Evolutionary conservation across 2,329 filamentous ascomycete genomes (phyloP).

Genomic region (Sporothrix pallida): DNA sequence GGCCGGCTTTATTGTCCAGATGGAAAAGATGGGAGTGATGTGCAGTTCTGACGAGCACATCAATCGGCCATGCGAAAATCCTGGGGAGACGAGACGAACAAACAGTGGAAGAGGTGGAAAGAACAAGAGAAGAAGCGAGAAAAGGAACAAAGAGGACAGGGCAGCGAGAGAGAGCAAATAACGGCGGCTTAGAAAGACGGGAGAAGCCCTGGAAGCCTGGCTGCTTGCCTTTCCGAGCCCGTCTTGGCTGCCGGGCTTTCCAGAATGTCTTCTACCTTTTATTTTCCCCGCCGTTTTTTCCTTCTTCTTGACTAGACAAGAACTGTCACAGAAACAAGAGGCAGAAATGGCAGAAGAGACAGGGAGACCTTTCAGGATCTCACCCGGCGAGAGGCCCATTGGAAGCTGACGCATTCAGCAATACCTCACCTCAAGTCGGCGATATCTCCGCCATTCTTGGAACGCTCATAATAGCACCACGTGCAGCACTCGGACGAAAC

Average conservation of each 20-base stretch:
- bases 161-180: neutral
- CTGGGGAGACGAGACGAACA: conserved; percentile 32
- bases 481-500: conserved; percentile 21
- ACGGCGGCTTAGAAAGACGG: neutral
- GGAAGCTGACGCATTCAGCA: too few species aligned
- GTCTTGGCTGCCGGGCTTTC: neutral
- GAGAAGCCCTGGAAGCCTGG: neutral
- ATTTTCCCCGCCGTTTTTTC: neutral
- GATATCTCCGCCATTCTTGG: neutral
- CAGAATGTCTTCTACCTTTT: neutral
- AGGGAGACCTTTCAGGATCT: too few species aligned
- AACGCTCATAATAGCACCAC: conserved; percentile 3
- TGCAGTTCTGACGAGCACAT: conserved; percentile 36
- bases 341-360: neutral
- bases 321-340: neutral
- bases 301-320: neutral
- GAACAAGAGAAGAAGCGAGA: neutral
- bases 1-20: conserved; percentile 44
- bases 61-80: conserved; percentile 35
- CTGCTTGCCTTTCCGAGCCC: neutral
- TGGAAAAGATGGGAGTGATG: conserved; percentile 39
- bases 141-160: neutral
- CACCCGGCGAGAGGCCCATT: too few species aligned
- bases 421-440: neutral
- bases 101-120: neutral